Evolutionary conservation across 352 stramenopile species (phyloP).

Genomic region (Pythium periplocum): DNA sequence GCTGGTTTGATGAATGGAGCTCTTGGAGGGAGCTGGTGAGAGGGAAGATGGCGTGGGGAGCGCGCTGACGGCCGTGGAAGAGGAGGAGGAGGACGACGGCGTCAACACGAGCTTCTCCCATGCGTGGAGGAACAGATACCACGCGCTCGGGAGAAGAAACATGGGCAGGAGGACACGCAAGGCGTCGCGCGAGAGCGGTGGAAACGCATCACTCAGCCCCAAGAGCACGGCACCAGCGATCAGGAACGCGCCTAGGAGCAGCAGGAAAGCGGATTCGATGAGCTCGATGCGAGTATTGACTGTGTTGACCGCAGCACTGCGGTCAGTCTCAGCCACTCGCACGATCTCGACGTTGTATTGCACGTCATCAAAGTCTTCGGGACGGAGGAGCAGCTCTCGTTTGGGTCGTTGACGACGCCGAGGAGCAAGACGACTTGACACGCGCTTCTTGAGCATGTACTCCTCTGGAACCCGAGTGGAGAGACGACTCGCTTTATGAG

Average conservation of each 20-base stretch:
- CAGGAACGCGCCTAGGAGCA: constrained; percentile 13
- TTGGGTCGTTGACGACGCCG: too few species aligned
- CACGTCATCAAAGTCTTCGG: constrained; percentile 65
- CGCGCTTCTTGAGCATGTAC: too few species aligned
- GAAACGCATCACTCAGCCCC: constrained; percentile 28
- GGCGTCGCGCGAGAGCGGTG: constrained; percentile 24
- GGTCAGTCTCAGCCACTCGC: constrained; percentile 17
- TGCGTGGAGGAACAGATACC: constrained; percentile 36
- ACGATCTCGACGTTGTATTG: constrained; percentile 61
- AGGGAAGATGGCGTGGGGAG: too few species aligned
- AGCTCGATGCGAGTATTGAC: constrained; percentile 20
- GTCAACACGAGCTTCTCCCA: constrained; percentile 34
- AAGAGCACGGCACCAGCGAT: constrained; percentile 32
- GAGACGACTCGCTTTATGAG: too few species aligned
- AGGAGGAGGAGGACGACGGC: neutral
- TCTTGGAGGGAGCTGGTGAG: constrained; percentile 3
- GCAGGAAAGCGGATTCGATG: constrained; percentile 29
- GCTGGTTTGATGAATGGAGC: neutral
- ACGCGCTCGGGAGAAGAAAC: constrained; percentile 39
- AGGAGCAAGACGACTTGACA: too few species aligned
- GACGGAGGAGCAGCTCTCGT: constrained; percentile 14
- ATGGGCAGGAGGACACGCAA: constrained; percentile 41
- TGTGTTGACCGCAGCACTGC: constrained; percentile 5
- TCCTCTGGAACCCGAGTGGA: too few species aligned
- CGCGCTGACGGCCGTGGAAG: neutral